Conservation (phyloP, 1,284 basidiomycete genomes). For the Gastroboletus turbinatus region DNA sequence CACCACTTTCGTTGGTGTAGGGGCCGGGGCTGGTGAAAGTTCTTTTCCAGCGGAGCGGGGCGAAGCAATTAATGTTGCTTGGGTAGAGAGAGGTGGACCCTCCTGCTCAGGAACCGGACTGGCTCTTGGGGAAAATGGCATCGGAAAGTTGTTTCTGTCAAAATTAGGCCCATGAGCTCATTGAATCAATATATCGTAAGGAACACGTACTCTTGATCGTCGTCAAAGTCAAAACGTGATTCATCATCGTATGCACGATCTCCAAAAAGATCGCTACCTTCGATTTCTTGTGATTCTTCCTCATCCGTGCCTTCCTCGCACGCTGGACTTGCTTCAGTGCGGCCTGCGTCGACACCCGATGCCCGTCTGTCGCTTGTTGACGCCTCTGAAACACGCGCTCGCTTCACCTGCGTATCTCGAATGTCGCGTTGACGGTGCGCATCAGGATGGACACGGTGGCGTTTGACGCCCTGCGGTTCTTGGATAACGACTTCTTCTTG, state of each 20-base stretch:
- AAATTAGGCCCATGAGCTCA: neutral
- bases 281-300: constrained; percentile 9
- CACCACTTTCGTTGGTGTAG: neutral
- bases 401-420: constrained; percentile 13
- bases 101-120: neutral
- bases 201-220: constrained; percentile 15
- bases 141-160: constrained; percentile 4
- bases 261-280: constrained; percentile 28
- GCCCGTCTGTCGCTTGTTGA: neutral
- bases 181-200: neutral
- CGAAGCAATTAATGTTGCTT: constrained; percentile 27
- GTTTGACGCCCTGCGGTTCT: constrained; percentile 14
- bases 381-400: constrained; percentile 6
- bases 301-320: neutral
- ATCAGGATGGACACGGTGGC: constrained; percentile 8
- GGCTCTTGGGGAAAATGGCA: constrained; percentile 1
- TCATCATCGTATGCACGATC: constrained; percentile 8
- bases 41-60: constrained; percentile 10
- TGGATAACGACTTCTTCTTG: neutral
- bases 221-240: neutral
- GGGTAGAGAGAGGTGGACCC: constrained; percentile 17
- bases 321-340: neutral
- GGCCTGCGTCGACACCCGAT: neutral
- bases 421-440: neutral
- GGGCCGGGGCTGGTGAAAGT: neutral